Evolutionary conservation across 2,329 filamentous ascomycete species (phyloP), one percentile per base, ranked within the genome.

Genomic region (Clonostachys rosea): DNA sequence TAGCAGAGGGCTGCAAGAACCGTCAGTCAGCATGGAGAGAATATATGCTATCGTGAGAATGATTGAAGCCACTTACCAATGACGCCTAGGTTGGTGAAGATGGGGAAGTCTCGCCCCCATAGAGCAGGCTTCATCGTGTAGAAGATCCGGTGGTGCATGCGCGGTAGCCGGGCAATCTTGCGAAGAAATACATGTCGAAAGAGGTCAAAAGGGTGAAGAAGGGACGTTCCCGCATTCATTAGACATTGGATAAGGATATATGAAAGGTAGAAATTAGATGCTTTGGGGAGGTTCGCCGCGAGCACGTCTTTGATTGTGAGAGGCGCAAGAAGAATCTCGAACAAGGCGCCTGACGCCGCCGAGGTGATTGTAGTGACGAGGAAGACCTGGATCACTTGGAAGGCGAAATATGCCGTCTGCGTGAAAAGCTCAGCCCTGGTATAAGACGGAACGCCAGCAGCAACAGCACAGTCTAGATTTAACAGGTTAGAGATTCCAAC

Each of bases 211-310:
- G 76, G 62, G 56, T 95, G 89, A 3, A 95, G 74, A 6, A 97
- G 67, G 2, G 87, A 79, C 42, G 84, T 80, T 0, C 89, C 79
- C 5, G 90, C 87, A 51, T 92, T 83, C 2, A 85, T 86, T 49
- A 97, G 67, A 34, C 92, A 95, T 66, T 97, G 94, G 4, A 99
- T 81, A 34, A 97, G 82, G 54, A 99, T 95, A 69, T 97, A 99
- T 0, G 68, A 89, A 17, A 97, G 85, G 66, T 96, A 99, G 62
- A 97, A 95, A 68, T 95, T 97, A 50, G 91, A 91, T 0, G 90
- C 84, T 47, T 81, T 84, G 16, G 94, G 94, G 6, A 99, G 74
- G 49, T 88, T 86, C 14, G 74, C 59, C 1, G 91, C 86, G 5
- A 96, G 75, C 37, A 95, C 67, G 1, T 63, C 68, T 0, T 89